These are phyloP conservation scores for Batkoa obscura DNA, from an alignment of 371 early-diverging fungal species.

Conservation along the genomic window DNA sequence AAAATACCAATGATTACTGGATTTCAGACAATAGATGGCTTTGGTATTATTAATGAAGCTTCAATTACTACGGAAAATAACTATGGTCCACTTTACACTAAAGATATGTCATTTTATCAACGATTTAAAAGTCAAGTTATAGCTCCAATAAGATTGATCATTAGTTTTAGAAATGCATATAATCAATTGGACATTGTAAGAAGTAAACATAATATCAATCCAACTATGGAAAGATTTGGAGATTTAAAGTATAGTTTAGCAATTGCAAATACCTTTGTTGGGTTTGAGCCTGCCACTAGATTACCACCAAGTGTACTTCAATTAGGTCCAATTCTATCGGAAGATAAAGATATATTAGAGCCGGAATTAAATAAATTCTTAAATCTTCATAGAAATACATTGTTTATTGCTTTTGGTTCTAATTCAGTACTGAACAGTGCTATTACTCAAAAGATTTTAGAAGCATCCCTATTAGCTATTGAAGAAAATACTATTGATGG, in stretches of 20 bases:
- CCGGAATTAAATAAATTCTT: not conserved
- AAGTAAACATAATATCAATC: not conserved
- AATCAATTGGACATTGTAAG: not conserved
- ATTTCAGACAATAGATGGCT: not conserved
- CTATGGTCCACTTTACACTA: not conserved
- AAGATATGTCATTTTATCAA: not conserved
- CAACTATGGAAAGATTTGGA: not conserved
- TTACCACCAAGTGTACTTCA: not conserved
- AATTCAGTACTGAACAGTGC: not conserved
- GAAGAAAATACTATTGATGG: constrained; percentile 3
- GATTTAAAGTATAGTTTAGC: not conserved
- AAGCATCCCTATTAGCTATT: not conserved
- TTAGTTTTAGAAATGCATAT: not conserved
- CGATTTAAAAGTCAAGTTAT: not conserved
- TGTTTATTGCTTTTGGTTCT: constrained; percentile 5
- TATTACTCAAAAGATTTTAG: not conserved
- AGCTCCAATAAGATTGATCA: not conserved
- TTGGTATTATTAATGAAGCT: not conserved
- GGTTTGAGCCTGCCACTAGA: not conserved
- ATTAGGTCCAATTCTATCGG: not conserved
- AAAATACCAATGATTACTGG: not conserved
- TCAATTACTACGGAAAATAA: not conserved
- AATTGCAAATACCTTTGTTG: not conserved
- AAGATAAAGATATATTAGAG: not conserved
- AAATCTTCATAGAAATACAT: not conserved